These are phyloP conservation scores for Xylaria sp. DNA, from an alignment of 2,329 filamentous ascomycete genomes.

Conservation along the genomic window DNA sequence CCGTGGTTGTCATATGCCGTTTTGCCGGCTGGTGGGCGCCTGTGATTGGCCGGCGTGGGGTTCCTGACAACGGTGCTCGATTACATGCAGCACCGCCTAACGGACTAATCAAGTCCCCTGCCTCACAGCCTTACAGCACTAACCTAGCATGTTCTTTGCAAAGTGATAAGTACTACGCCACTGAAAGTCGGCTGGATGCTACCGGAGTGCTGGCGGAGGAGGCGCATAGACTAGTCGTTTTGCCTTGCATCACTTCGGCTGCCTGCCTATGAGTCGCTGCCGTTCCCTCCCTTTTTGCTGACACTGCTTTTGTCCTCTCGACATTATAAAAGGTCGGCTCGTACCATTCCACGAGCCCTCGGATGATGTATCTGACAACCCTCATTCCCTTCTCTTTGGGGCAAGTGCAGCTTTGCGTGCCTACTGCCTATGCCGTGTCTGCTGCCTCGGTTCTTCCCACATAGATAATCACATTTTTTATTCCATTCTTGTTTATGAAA, in stretches of 20 bases:
- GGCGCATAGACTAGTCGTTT: neutral
- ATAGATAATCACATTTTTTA: neutral
- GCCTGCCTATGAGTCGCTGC: neutral
- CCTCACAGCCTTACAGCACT: neutral
- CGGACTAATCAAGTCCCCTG: neutral
- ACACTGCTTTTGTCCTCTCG: neutral
- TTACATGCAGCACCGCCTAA: conserved; percentile 5
- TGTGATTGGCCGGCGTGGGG: neutral
- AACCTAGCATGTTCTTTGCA: neutral
- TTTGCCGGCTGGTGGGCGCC: neutral
- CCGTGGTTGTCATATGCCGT: conserved; percentile 13
- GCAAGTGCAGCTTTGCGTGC: neutral
- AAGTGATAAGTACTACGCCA: neutral
- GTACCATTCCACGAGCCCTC: neutral
- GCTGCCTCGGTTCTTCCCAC: neutral
- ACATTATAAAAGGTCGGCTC: conserved; percentile 11
- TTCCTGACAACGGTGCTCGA: neutral
- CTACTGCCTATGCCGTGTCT: neutral
- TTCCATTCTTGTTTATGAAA: neutral
- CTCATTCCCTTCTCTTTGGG: neutral
- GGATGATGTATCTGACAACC: neutral
- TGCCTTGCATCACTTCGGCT: neutral
- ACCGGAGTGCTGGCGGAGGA: too few species aligned
- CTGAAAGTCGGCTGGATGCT: neutral
- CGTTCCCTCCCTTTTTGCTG: neutral